Evolutionary conservation across 345 rosid genomes (phyloP).

Genomic region (Euphorbia lathyris): DNA sequence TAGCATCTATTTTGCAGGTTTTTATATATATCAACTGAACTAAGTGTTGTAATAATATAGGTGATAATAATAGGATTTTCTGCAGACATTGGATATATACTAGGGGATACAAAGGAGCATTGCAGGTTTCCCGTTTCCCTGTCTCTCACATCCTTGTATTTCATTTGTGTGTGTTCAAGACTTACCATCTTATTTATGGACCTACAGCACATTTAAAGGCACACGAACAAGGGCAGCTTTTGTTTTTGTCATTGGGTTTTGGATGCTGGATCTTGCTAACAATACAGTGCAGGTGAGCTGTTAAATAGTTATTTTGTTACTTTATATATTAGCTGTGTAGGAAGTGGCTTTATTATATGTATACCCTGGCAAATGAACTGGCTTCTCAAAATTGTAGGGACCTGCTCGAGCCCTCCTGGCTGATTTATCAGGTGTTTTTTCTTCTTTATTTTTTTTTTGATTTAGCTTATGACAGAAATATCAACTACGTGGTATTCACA

Average conservation of each 20-base stretch:
- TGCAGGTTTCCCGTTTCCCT: conserved; percentile 62
- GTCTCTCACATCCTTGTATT: conserved; percentile 23
- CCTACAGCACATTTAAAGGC: conserved; percentile 81
- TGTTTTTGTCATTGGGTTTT: conserved; percentile 86
- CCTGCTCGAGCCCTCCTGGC: conserved; percentile 99
- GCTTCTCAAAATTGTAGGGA: conserved; percentile 48
- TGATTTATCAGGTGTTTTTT: conserved; percentile 68
- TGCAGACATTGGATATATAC: conserved; percentile 91
- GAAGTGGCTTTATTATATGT: background rate
- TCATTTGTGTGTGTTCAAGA: background rate
- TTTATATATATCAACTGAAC: conserved; percentile 41
- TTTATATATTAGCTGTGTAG: background rate
- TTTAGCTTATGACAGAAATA: conserved; percentile 3
- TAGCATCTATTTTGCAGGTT: conserved; percentile 6
- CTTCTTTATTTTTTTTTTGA: background rate
- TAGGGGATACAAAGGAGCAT: conserved; percentile 85
- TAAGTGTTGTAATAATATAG: conserved; percentile 68
- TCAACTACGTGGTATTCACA: background rate
- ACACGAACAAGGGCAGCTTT: conserved; percentile 80
- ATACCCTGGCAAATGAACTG: conserved; percentile 14
- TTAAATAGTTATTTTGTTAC: conserved; percentile 1
- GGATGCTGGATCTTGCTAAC: conserved; percentile 98
- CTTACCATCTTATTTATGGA: conserved; percentile 12
- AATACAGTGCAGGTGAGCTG: conserved; percentile 82
- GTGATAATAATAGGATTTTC: conserved; percentile 95